These are phyloP conservation scores for Colletotrichum sp. DNA, from an alignment of 2,329 filamentous ascomycete species.

Conservation along the genomic window DNA sequence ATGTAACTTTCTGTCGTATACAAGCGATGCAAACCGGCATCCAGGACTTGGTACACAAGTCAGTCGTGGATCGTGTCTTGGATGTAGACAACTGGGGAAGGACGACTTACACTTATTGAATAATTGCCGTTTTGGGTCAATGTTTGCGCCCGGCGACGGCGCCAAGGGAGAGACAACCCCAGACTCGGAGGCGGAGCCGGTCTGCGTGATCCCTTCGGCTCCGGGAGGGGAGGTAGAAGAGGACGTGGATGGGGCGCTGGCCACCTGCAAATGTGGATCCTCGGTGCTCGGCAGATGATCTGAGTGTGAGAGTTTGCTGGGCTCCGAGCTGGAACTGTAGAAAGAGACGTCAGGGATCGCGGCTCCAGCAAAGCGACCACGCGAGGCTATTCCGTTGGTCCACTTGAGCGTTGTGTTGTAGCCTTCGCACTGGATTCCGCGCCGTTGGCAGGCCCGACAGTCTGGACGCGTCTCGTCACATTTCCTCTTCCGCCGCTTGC, in stretches of 20 bases:
- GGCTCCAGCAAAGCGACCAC: slow-evolving; percentile 15
- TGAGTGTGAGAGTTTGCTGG: neutral
- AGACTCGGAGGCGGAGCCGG: neutral
- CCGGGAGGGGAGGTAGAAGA: neutral
- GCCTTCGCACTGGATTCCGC: slow-evolving; percentile 20
- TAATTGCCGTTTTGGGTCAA: neutral
- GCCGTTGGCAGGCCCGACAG: slow-evolving; percentile 13
- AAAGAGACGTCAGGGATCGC: neutral
- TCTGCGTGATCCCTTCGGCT: neutral
- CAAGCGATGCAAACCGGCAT: slow-evolving; percentile 5
- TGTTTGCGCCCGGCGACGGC: neutral
- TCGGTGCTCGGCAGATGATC: neutral
- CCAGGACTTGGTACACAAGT: slow-evolving; percentile 1
- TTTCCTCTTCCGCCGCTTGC: slow-evolving; percentile 23
- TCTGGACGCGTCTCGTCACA: slow-evolving; percentile 23
- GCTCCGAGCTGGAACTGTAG: neutral
- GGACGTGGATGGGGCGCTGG: neutral
- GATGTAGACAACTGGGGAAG: neutral
- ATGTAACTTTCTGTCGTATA: slow-evolving; percentile 12
- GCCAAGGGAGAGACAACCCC: neutral
- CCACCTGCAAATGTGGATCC: neutral
- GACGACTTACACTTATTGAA: slow-evolving; percentile 8
- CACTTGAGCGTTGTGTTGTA: slow-evolving; percentile 20
- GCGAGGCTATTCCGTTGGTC: slow-evolving; percentile 20
- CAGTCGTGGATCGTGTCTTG: neutral